A percentile compares a stretch with the other conserved stretches of the same genome.
Conservation (phyloP, 352 stramenopile genomes). For the Phytophthora megakarya region DNA sequence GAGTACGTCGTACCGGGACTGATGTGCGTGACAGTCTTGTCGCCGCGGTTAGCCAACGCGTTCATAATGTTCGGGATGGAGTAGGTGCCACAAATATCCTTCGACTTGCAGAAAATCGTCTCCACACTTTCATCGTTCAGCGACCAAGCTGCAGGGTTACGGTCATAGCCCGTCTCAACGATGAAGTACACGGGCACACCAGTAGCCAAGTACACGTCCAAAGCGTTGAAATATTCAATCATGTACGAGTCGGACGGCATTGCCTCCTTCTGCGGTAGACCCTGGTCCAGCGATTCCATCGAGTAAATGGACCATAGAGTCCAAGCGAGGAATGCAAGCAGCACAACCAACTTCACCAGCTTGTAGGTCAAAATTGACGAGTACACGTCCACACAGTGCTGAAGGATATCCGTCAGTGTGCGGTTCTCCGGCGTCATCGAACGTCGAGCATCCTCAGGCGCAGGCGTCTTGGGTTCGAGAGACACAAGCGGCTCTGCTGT, state of each 20-base stretch:
- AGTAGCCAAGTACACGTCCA: slow-evolving; percentile 60
- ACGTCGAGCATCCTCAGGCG: slow-evolving; percentile 15
- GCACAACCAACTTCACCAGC: slow-evolving; percentile 54
- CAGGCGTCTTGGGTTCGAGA: slow-evolving; percentile 38
- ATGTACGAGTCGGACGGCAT: slow-evolving; percentile 74
- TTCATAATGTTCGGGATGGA: slow-evolving; percentile 66
- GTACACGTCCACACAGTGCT: slow-evolving; percentile 54
- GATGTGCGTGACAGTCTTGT: slow-evolving; percentile 54
- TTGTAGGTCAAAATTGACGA: slow-evolving; percentile 49
- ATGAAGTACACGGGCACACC: slow-evolving; percentile 70
- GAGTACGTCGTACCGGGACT: slow-evolving; percentile 64
- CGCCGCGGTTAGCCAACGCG: slow-evolving; percentile 51
- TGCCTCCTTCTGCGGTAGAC: slow-evolving; percentile 59
- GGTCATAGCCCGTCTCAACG: slow-evolving; percentile 56
- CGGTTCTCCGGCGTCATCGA: slow-evolving; percentile 21
- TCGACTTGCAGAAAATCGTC: slow-evolving; percentile 63
- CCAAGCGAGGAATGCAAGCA: slow-evolving; percentile 52
- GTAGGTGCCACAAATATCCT: slow-evolving; percentile 57
- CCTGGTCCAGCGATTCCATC: slow-evolving; percentile 56
- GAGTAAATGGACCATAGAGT: slow-evolving; percentile 62
- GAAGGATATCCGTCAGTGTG: slow-evolving; percentile 35
- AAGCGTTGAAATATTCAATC: slow-evolving; percentile 67
- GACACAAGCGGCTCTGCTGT: slow-evolving; percentile 30
- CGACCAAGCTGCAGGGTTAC: slow-evolving; percentile 53
- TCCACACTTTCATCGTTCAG: slow-evolving; percentile 51